phyloP scores from a whole-genome alignment of 176 grass and related monocot genomes.

The Neostapfia colusana region DNA sequence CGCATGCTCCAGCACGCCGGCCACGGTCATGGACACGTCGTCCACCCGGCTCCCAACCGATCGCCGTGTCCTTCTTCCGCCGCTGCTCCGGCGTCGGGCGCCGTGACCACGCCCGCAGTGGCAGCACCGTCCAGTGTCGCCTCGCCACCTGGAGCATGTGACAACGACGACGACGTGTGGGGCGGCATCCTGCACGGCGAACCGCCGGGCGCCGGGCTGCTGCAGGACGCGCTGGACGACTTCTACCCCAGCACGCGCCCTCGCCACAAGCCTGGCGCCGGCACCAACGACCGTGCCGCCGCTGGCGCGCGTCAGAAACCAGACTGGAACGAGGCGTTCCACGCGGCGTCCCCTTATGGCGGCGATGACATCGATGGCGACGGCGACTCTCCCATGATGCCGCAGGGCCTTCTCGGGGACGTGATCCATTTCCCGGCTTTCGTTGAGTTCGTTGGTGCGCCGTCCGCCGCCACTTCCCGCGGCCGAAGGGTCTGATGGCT shows the following conservation, averaged over 20 bases:
- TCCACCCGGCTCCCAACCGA: not conserved
- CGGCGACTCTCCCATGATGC: constrained; percentile 42
- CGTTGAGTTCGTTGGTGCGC: constrained; percentile 45
- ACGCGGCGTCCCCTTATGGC: not conserved
- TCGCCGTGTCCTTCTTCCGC: not conserved
- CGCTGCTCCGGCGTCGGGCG: not conserved
- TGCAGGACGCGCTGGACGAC: constrained; percentile 79
- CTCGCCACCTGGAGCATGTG: not conserved
- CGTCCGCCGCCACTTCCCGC: not conserved
- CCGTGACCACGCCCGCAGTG: not conserved
- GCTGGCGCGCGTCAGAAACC: not conserved
- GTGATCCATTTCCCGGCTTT: constrained; percentile 73
- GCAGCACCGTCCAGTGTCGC: not conserved
- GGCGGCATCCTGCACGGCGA: constrained; percentile 58
- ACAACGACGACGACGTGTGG: constrained; percentile 39
- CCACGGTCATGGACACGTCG: constrained; percentile 23
- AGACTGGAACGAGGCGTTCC: constrained; percentile 24
- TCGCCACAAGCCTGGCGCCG: not conserved
- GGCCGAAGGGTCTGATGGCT: constrained; percentile 18
- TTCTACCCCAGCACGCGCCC: constrained; percentile 49
- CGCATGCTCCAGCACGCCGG: constrained; percentile 28
- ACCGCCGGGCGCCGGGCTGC: constrained; percentile 60
- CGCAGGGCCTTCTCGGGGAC: constrained; percentile 65
- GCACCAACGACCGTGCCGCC: not conserved
- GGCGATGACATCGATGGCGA: not conserved